Evolutionary conservation across 2,329 filamentous ascomycete genomes (phyloP), one percentile per base, ranked within the genome.

Genomic region (Periconia sp.): DNA sequence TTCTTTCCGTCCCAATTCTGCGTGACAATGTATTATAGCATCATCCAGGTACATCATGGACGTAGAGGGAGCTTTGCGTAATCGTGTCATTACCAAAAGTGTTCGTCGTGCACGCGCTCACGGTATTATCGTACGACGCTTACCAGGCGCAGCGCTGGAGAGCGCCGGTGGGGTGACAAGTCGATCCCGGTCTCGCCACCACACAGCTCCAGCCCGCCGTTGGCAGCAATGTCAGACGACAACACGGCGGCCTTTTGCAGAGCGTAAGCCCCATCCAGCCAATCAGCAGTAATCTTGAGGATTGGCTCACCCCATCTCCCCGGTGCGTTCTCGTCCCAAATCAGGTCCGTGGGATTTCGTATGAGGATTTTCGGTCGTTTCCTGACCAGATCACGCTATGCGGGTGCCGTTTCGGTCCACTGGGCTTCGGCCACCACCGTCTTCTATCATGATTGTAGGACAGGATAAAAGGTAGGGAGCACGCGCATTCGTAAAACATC

Each of bases 161-260:
- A 39, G 18, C 23, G 18, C 19, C 11, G 30, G 34, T 48, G 40
- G 40, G 24, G 40, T 43, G 40, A 48, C 34, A 40, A 21, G 32
- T 19, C 35, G 33, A 34, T 31, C 18, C 19, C 30, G 22, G 36
- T 58, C 55, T 61, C 58, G 50, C 58, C 58, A 61, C 58, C 56
- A 46, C 34, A 23, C 23, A 29, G 18, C 15, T 43, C 31, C 43
- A 21, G 18, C 11, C 6, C 29, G n/a, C 7, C 13, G 11, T 43
- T 44, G 34, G 28, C 29, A 26, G 13, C 15, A 18, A 25, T 37
- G 53, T 57, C 50, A 50, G 48, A 40, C 53, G 57, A 59, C 46
- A 31, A n/a, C 21, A 19, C 23, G 12, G 19, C 22, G 17, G 13
- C 13, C 30, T 37, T 17, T 34, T 13, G 21, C 12, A 17, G 17